Base-by-base conservation (phyloP, 768 basidiomycete genomes). In the Lentinula sp. region DNA sequence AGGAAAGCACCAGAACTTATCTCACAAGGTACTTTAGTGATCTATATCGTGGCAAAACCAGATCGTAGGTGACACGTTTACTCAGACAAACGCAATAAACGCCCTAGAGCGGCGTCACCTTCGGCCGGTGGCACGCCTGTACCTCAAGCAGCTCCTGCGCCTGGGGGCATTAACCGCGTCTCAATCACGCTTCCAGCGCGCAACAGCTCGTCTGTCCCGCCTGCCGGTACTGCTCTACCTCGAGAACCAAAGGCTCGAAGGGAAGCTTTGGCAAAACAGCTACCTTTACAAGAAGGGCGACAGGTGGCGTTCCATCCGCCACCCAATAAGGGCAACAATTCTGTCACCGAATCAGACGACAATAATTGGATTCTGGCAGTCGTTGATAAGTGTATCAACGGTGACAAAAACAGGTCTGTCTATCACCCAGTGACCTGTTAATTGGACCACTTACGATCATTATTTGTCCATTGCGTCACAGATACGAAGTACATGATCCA, bases 401-500 rank as follows among this genome's bases (percentile, higher is more conserved):
- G 82, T 51, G 88, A 91, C 64, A 91, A 89, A 70, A 84, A 86
- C 65, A 81, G 83, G 86, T 87, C 62, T 13, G 76, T 65, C n/a
- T 43, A 1, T 23, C 5, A 28, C 6, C 13, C 35, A 8, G 45
- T 13, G 40, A 45, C n/a, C 23, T 43, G 9, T 23, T n/a, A 5
- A 13, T 31, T 28, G 31, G 13, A 32, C 32, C 31, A 23, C 10
- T 45, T 10, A 16, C 43, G 37, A 39, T 39, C 3, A 13, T 8
- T 15, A 23, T 23, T 21, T 18, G 2, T 10, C 18, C 61, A 21
- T 43, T 28, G 39, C 39, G 1, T 42, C 6, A 13, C 28, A 93
- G 89, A 64, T 93, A 93, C 64, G 90, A 92, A 71, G 92, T 94
- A 0, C 89, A 91, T 71, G 92, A 93, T 68, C 85, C 83, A 42